These are phyloP conservation scores for Rheum nobile DNA, from an alignment of 148 eudicot genomes.

Conservation along the genomic window DNA sequence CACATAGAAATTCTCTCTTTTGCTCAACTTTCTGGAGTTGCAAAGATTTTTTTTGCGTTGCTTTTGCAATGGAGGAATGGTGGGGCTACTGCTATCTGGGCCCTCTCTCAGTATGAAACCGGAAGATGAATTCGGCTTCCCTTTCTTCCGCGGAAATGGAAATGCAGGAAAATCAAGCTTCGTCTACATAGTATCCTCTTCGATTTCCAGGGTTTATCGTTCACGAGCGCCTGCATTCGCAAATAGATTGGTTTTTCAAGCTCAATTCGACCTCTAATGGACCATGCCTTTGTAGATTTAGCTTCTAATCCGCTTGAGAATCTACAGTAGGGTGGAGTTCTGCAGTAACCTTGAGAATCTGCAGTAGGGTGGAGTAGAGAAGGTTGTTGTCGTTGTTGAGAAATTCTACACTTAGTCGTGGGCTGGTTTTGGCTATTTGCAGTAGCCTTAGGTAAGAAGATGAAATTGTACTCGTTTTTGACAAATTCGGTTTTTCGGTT, in stretches of 20 bases:
- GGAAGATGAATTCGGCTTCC: background rate
- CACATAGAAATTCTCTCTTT: background rate
- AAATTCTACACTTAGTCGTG: no score
- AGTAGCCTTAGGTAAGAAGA: no score
- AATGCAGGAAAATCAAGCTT: conserved; percentile 4
- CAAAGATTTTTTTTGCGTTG: background rate
- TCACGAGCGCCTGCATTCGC: background rate
- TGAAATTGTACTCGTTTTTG: no score
- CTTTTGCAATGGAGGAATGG: background rate
- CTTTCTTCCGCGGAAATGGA: background rate
- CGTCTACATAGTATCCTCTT: background rate
- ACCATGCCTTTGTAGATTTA: background rate
- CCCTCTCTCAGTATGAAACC: background rate
- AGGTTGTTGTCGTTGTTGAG: no score
- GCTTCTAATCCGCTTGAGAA: background rate
- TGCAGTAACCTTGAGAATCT: no score
- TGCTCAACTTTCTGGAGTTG: background rate
- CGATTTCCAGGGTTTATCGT: background rate
- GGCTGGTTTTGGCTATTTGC: no score
- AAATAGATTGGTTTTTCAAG: background rate
- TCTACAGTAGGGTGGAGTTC: no score
- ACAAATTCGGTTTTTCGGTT: no score
- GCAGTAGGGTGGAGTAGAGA: no score
- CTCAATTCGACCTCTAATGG: background rate
- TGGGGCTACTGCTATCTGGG: background rate